phyloP scores from a whole-genome alignment of 495 filamentous ascomycete species.

The Penicillium subrubescens region DNA sequence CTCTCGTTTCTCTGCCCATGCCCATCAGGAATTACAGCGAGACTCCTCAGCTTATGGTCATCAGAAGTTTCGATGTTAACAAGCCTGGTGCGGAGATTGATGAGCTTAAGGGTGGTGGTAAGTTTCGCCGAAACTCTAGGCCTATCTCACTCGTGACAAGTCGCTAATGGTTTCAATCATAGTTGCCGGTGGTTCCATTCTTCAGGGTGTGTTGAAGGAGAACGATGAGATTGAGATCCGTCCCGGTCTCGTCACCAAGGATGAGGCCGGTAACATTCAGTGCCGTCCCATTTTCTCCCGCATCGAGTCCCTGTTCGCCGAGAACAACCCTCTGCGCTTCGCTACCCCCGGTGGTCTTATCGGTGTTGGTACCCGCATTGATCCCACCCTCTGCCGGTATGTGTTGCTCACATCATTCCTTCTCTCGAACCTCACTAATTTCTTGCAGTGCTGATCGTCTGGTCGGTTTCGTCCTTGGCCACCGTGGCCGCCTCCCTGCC shows the following conservation, averaged over 20 bases:
- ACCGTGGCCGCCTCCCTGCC: conserved; percentile 84
- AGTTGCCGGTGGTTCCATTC: conserved; percentile 93
- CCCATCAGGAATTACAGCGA: conserved; percentile 85
- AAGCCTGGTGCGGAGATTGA: conserved; percentile 99
- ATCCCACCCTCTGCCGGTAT: conserved; percentile 83
- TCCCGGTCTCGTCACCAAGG: conserved; percentile 91
- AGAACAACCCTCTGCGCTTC: conserved; percentile 96
- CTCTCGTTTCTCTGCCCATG: conserved; percentile 89
- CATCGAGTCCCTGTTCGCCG: conserved; percentile 92
- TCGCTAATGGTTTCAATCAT: not conserved
- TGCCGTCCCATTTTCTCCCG: conserved; percentile 96
- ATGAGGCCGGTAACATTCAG: conserved; percentile 89
- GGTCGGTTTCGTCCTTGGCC: conserved; percentile 95
- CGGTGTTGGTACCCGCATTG: conserved; percentile 93
- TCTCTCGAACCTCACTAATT: not conserved
- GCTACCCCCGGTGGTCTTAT: conserved; percentile 97
- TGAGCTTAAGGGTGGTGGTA: conserved; percentile 86
- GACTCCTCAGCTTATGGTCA: conserved; percentile 93
- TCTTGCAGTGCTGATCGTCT: conserved; percentile 81
- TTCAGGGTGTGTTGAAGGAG: conserved; percentile 93
- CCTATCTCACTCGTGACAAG: not conserved
- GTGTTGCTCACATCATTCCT: not conserved
- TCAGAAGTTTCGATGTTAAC: conserved; percentile 96
- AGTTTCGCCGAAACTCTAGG: not conserved
- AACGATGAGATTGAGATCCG: conserved; percentile 98